These are phyloP conservation scores for Amanita muscaria DNA, from an alignment of 768 basidiomycete species.

Conservation along the genomic window DNA sequence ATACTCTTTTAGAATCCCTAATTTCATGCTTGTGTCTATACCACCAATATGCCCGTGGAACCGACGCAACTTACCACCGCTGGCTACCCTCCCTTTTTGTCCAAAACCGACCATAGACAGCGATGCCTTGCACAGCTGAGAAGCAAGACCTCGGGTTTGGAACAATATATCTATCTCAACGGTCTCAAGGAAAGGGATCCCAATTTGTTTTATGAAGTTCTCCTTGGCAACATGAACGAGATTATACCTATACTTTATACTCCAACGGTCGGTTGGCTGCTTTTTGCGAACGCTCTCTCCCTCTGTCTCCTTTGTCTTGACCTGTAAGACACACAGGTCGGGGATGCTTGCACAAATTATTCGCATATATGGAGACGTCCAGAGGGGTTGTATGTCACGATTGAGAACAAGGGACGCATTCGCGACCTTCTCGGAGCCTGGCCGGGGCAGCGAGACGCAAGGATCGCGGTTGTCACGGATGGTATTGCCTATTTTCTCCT, in stretches of 20 bases:
- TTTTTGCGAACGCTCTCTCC: too few species aligned
- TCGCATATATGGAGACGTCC: conserved; percentile 61
- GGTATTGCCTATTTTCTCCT: conserved; percentile 31
- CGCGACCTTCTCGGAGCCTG: conserved; percentile 46
- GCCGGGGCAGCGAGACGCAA: conserved; percentile 34
- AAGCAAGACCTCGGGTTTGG: conserved; percentile 45
- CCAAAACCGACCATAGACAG: conserved; percentile 41
- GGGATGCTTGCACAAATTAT: conserved; percentile 65
- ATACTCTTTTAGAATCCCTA: conserved; percentile 13
- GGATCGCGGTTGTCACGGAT: conserved; percentile 75
- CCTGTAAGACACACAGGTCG: conserved; percentile 32
- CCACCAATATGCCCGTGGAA: neutral
- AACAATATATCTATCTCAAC: conserved; percentile 66
- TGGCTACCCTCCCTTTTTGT: conserved; percentile 40
- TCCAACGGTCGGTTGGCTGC: conserved; percentile 42
- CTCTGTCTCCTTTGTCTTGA: too few species aligned
- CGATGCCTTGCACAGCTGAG: conserved; percentile 51
- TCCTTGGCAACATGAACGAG: conserved; percentile 56
- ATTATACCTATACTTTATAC: conserved; percentile 68
- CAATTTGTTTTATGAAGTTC: conserved; percentile 56
- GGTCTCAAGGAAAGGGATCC: conserved; percentile 55
- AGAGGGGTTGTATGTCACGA: conserved; percentile 54
- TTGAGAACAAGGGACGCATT: conserved; percentile 59
- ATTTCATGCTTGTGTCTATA: conserved; percentile 15
- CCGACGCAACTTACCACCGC: conserved; percentile 8